Percentiles rank a stretch among this genome's conserved stretches.
Evolutionary conservation across 176 grass and related monocot genomes (phyloP).

Genomic region (Tillandsia fasciculata): DNA sequence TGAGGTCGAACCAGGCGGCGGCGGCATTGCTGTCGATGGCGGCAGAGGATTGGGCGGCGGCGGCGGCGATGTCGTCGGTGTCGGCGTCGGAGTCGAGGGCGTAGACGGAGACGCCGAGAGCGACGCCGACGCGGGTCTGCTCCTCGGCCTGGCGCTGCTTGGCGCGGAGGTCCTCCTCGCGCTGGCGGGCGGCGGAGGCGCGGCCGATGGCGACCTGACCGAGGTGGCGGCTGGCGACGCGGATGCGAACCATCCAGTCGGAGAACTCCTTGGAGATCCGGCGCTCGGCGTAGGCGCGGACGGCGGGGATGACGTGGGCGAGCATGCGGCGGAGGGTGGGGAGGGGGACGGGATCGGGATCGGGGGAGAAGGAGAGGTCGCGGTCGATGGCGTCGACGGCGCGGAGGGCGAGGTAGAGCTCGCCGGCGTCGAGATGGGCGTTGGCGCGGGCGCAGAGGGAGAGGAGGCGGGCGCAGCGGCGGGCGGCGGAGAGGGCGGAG

Average conservation of each 20-base stretch:
- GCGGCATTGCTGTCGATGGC: slow-evolving; percentile 36
- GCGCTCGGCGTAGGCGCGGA: slow-evolving; percentile 72
- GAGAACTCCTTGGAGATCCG: slow-evolving; percentile 88
- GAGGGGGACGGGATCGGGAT: slow-evolving; percentile 32
- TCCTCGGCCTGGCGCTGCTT: slow-evolving; percentile 64
- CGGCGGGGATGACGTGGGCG: slow-evolving; percentile 52
- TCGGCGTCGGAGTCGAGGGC: slow-evolving; percentile 4
- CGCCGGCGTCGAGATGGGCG: slow-evolving; percentile 48
- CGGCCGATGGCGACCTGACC: slow-evolving; percentile 91
- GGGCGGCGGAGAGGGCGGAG: slow-evolving; percentile 46
- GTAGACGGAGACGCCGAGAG: slow-evolving; percentile 5
- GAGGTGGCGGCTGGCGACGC: slow-evolving; percentile 75
- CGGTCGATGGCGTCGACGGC: slow-evolving; percentile 74
- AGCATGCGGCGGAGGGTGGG: slow-evolving; percentile 78
- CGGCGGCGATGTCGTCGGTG: slow-evolving; percentile 34
- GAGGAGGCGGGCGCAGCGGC: slow-evolving; percentile 64
- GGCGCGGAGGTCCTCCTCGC: slow-evolving; percentile 85
- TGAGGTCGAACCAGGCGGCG: slow-evolving; percentile 68
- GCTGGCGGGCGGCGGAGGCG: slow-evolving; percentile 73
- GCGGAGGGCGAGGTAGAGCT: slow-evolving; percentile 77
- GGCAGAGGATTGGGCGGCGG: slow-evolving; percentile 20
- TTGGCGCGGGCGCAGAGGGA: slow-evolving; percentile 72
- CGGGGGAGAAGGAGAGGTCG: slow-evolving; percentile 41
- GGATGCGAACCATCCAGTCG: slow-evolving; percentile 95
- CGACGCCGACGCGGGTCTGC: slow-evolving; percentile 67